Conservation (phyloP, 208 protist species). For the Leishmania martiniquensis region DNA sequence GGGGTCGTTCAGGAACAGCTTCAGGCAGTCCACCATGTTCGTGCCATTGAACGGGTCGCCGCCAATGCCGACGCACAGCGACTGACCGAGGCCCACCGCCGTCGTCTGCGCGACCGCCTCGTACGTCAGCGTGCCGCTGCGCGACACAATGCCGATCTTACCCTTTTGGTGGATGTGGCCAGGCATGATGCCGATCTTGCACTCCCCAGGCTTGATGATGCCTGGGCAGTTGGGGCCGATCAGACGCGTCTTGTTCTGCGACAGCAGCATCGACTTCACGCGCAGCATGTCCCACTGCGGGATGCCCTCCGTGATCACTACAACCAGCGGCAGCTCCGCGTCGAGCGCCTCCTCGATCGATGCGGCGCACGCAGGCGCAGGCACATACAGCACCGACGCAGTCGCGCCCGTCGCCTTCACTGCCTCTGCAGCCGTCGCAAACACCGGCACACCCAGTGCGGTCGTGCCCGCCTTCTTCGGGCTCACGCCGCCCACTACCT, state of each 20-base stretch:
- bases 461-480: slow-evolving; percentile 96
- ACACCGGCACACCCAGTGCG: slow-evolving; percentile 97
- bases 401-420: slow-evolving; percentile 92
- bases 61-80: slow-evolving; percentile 98
- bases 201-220: slow-evolving; percentile 98
- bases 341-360: slow-evolving; percentile 98
- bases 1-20: slow-evolving; percentile 97
- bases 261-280: slow-evolving; percentile 93
- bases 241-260: slow-evolving; percentile 94
- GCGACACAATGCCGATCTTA: slow-evolving; percentile 99
- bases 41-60: slow-evolving; percentile 99
- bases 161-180: slow-evolving; percentile 98
- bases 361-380: slow-evolving; percentile 94
- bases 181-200: slow-evolving; percentile 99
- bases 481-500: slow-evolving; percentile 98
- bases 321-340: slow-evolving; percentile 97
- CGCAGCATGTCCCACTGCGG: slow-evolving; percentile 98
- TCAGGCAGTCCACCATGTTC: slow-evolving; percentile 98
- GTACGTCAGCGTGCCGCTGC: slow-evolving; percentile 99
- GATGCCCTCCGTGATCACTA: slow-evolving; percentile 99
- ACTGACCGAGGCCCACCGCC: slow-evolving; percentile 95
- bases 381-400: slow-evolving; percentile 98
- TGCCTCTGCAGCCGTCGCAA: slow-evolving; percentile 91
- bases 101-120: slow-evolving; percentile 99
- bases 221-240: slow-evolving; percentile 99